phyloP scores from a whole-genome alignment of 345 rosid species.

The Populus pruinosa region DNA sequence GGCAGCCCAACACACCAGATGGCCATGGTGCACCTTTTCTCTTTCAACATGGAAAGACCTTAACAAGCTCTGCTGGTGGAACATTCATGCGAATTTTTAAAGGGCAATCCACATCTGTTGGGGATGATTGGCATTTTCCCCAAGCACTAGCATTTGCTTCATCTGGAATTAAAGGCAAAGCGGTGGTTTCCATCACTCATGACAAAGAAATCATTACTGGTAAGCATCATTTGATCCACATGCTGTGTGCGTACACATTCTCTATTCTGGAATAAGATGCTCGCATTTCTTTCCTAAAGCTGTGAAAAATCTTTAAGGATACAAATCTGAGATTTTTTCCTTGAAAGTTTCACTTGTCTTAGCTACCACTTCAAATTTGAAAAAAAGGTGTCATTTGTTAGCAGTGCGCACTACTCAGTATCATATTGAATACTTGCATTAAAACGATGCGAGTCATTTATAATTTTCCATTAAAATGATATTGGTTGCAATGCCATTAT shows the following conservation, averaged over 20 bases:
- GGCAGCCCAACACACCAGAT: slow-evolving; percentile 98
- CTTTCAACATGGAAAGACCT: slow-evolving; percentile 82
- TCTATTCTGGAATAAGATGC: not conserved
- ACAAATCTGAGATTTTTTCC: not conserved
- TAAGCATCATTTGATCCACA: slow-evolving; percentile 18
- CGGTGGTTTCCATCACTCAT: slow-evolving; percentile 70
- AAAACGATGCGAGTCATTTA: not conserved
- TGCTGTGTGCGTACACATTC: not conserved
- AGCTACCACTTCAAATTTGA: not conserved
- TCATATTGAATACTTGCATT: not conserved
- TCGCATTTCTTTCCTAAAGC: not conserved
- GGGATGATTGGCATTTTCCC: slow-evolving; percentile 77
- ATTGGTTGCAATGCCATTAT: not conserved
- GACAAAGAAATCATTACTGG: slow-evolving; percentile 89
- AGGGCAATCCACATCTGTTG: slow-evolving; percentile 58
- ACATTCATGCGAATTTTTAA: slow-evolving; percentile 87
- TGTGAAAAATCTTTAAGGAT: not conserved
- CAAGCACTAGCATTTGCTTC: slow-evolving; percentile 89
- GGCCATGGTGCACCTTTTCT: slow-evolving; percentile 93
- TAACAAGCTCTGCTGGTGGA: slow-evolving; percentile 60
- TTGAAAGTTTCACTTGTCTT: not conserved
- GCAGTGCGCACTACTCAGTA: not conserved
- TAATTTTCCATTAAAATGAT: not conserved
- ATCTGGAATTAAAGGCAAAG: slow-evolving; percentile 75
- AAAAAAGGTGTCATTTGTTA: not conserved